Evolutionary conservation across 805 yeast genomes (phyloP).

Genomic region (Starmerella stigmatis): DNA sequence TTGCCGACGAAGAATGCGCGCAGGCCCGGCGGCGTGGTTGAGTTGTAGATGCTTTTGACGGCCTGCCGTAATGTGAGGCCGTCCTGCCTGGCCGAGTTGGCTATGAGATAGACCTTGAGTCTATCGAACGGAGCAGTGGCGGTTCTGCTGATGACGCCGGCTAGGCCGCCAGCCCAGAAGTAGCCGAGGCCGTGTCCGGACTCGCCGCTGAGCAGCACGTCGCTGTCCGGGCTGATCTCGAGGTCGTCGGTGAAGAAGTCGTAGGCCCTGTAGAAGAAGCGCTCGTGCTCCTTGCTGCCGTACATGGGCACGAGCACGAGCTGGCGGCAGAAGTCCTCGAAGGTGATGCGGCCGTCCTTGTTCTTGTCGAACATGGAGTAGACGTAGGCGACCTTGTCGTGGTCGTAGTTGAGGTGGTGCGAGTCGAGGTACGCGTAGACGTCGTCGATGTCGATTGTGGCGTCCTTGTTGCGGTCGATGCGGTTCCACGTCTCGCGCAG

Average conservation of each 20-base stretch:
- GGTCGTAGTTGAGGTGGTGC: constrained; percentile 45
- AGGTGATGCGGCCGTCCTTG: constrained; percentile 59
- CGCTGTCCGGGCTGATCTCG: constrained; percentile 84
- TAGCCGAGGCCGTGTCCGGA: constrained; percentile 76
- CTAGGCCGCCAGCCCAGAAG: constrained; percentile 87
- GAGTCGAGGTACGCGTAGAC: constrained; percentile 50
- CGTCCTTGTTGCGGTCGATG: constrained; percentile 25
- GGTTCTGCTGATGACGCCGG: constrained; percentile 92
- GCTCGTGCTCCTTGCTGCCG: constrained; percentile 33
- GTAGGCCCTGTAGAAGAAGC: constrained; percentile 60
- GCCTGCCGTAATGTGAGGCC: constrained; percentile 69
- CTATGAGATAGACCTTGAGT: constrained; percentile 84
- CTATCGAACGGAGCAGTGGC: constrained; percentile 97
- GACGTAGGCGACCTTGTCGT: constrained; percentile 43
- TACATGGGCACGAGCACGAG: constrained; percentile 65
- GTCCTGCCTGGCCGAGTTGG: constrained; percentile 37
- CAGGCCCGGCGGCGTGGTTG: constrained; percentile 55
- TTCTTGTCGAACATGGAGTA: constrained; percentile 47
- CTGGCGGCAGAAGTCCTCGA: constrained; percentile 78
- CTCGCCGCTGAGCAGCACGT: constrained; percentile 72
- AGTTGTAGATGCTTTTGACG: constrained; percentile 65
- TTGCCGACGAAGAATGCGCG: constrained; percentile 88
- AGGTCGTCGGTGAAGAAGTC: constrained; percentile 68
- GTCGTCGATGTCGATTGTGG: constrained; percentile 17
- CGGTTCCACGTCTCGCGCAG: constrained; percentile 23